A percentile compares a stretch with the other conserved stretches of the same genome.
phyloP scores from a whole-genome alignment of 768 basidiomycete genomes.

The Serendipita sp. region DNA sequence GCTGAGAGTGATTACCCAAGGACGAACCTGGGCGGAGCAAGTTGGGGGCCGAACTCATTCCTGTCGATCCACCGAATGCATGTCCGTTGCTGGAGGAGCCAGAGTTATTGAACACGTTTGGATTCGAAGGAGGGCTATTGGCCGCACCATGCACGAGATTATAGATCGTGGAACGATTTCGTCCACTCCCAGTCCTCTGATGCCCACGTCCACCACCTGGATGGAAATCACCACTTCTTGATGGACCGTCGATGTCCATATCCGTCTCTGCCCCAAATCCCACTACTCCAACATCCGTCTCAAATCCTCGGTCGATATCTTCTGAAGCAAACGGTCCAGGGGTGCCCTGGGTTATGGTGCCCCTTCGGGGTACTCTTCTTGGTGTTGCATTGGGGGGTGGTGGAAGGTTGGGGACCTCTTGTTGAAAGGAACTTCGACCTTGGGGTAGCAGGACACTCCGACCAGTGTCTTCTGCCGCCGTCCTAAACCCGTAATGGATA shows the following conservation, averaged over 20 bases:
- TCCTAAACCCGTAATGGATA: background rate
- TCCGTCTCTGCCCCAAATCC: slow-evolving; percentile 3
- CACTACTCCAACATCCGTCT: background rate
- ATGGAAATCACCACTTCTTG: background rate
- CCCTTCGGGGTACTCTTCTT: background rate
- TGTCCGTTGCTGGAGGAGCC: background rate
- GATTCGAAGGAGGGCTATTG: background rate
- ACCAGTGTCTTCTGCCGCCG: slow-evolving; percentile 2
- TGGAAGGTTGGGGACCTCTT: background rate
- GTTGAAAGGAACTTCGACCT: background rate
- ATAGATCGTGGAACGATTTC: background rate
- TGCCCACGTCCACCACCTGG: background rate
- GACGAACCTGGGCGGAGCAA: slow-evolving; percentile 2
- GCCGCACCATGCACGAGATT: background rate
- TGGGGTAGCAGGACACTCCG: background rate
- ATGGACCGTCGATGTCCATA: background rate
- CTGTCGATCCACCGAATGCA: background rate
- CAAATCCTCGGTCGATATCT: slow-evolving; percentile 1
- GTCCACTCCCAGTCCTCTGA: background rate
- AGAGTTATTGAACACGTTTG: background rate
- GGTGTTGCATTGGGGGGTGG: background rate
- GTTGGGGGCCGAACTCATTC: background rate
- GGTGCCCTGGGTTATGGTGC: background rate
- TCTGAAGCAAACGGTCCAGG: background rate
- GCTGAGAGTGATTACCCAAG: background rate